phyloP scores from a whole-genome alignment of 495 filamentous ascomycete genomes.

The Neurospora sp. region DNA sequence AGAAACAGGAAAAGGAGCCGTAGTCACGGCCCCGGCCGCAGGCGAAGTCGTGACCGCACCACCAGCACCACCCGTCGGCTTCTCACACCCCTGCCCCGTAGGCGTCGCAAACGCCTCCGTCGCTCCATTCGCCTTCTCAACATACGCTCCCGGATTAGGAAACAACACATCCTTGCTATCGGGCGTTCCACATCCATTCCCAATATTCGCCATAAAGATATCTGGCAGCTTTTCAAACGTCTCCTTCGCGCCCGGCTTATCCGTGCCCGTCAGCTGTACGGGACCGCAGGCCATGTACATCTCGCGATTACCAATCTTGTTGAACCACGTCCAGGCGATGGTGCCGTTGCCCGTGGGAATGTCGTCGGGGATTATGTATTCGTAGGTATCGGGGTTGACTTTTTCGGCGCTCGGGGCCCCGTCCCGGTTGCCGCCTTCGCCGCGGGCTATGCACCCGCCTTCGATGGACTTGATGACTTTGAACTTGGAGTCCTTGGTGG shows the following conservation, averaged over 20 bases:
- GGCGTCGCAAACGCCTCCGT: background rate
- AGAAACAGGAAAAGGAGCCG: background rate
- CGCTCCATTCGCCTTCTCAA: conserved; percentile 13
- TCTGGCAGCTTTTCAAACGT: conserved; percentile 24
- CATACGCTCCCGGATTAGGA: conserved; percentile 50
- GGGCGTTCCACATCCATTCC: conserved; percentile 31
- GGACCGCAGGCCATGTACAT: conserved; percentile 90
- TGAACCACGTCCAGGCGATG: conserved; percentile 84
- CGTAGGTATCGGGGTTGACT: conserved; percentile 11
- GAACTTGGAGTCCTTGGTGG: conserved; percentile 37
- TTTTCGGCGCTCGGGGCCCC: background rate
- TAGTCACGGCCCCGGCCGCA: background rate
- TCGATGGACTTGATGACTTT: conserved; percentile 72
- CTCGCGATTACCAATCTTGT: conserved; percentile 74
- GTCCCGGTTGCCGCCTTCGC: conserved; percentile 34
- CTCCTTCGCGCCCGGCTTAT: background rate
- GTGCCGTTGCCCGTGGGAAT: conserved; percentile 53
- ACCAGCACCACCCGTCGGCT: background rate
- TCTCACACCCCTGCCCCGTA: background rate
- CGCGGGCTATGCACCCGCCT: conserved; percentile 58
- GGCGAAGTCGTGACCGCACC: too few relatives aligned
- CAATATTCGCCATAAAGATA: conserved; percentile 41
- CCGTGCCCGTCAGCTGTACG: conserved; percentile 43
- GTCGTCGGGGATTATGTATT: conserved; percentile 45
- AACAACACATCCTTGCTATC: conserved; percentile 43